These are phyloP conservation scores for Komagataella mondaviorum DNA, from an alignment of 805 yeast species.

Conservation along the genomic window DNA sequence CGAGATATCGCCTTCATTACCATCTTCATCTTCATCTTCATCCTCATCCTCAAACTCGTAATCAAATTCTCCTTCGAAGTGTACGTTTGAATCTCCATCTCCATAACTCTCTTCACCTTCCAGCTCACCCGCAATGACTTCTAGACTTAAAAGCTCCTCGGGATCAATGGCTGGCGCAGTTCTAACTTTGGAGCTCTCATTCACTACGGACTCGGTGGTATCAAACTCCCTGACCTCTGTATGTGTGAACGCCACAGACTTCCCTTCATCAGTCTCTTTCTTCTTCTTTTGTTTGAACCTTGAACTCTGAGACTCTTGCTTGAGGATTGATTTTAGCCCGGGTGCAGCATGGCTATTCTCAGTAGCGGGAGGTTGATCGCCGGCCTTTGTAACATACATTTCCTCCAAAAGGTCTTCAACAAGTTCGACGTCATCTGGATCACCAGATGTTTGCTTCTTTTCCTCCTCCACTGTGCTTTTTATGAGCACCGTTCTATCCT, in stretches of 20 bases:
- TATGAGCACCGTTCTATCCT: background rate
- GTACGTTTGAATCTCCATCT: constrained; percentile 20
- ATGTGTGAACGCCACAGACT: background rate
- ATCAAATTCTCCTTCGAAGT: constrained; percentile 21
- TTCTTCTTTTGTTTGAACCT: background rate
- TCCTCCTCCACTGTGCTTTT: background rate
- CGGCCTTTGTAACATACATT: background rate
- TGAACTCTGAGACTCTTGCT: background rate
- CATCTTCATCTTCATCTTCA: constrained; percentile 12
- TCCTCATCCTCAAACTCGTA: constrained; percentile 25
- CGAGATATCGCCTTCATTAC: constrained; percentile 8
- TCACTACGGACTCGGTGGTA: background rate
- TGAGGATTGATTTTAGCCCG: background rate
- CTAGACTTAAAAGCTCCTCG: constrained; percentile 37
- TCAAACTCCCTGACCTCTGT: background rate
- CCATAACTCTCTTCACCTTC: constrained; percentile 16
- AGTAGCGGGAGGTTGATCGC: background rate
- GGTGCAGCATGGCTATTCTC: background rate
- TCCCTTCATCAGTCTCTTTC: background rate
- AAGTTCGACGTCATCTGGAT: background rate
- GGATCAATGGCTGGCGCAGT: constrained; percentile 18
- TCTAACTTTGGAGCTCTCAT: background rate
- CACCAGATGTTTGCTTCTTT: background rate
- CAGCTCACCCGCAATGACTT: constrained; percentile 36
- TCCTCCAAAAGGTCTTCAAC: background rate